Evolutionary conservation across 163 green algal genomes (phyloP).

Genomic region (Coccomyxa subellipsoidea): DNA sequence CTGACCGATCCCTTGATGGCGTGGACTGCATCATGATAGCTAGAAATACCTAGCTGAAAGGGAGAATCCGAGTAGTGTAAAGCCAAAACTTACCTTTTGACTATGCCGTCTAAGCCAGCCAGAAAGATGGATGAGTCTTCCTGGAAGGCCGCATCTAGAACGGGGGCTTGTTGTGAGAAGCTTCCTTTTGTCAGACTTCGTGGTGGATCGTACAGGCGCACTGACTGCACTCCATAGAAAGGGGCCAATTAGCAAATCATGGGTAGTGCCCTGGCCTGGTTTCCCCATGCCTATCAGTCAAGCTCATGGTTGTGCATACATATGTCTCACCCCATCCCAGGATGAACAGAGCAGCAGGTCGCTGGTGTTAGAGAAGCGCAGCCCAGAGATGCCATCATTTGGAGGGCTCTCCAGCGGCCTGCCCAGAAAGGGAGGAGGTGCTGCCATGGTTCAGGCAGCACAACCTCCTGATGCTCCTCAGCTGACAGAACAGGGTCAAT

Average conservation of each 20-base stretch:
- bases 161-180: conserved; percentile 37
- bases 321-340: conserved; percentile 64
- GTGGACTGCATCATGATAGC: not conserved
- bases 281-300: not conserved
- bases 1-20: not conserved
- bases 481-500: not conserved
- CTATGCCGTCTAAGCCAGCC: conserved; percentile 47
- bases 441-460: not conserved
- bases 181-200: conserved; percentile 28
- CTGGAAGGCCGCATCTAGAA: conserved; percentile 64
- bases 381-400: conserved; percentile 58
- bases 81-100: conserved; percentile 45
- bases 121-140: conserved; percentile 43
- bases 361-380: conserved; percentile 46
- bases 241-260: not conserved
- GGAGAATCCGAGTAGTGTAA: not conserved
- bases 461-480: not conserved
- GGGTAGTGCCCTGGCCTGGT: not conserved
- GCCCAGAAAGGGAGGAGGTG: conserved; percentile 20
- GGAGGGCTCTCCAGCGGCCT: conserved; percentile 47
- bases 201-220: conserved; percentile 59
- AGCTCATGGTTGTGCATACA: not conserved
- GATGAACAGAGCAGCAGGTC: conserved; percentile 58
- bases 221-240: conserved; percentile 39
- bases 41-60: too few species aligned